Evolutionary conservation across 225 moss, liverwort and hornwort species (phyloP), one percentile per base, ranked within the genome.

Genomic region (Pleurozium schreberi): DNA sequence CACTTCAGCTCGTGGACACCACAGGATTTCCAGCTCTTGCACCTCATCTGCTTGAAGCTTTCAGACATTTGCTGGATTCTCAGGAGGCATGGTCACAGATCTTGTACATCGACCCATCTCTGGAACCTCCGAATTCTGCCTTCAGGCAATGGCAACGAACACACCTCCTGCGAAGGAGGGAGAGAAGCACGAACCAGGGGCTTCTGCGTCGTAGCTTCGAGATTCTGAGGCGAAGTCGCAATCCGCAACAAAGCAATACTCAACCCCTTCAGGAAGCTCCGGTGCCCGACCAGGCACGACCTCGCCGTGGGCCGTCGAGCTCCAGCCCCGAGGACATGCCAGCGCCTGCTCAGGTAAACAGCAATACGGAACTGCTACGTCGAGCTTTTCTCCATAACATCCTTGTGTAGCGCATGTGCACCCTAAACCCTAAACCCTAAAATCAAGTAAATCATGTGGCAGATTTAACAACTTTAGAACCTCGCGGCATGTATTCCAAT

Each of bases 131-230:
- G 34, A 23, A 28, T 36, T 64, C 49, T 4, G 83, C 42, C 22
- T 98, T 97, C 84, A 76, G 42, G 76, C 18, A 6, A 15, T 98
- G 98, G 97, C 93, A 34, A 84, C 43, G 30, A 13, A 33, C 88
- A 19, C 74, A 33, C 4, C 21, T 43, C 33, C 33, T 53, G 33
- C 84, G 8, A 58, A 84, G 49, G 50, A 92, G 80, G 52, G 68
- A 80, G 89, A n/a, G 27, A 52, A 62, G 84, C 36, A 15, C 77
- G 57, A 92, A 93, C 67, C 96, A 95, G 36, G 64, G 33, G 59
- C 88, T 98, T 61, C 62, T 95, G 84, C 93, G 84, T 81, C 88
- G 93, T 18, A 88, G 85, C 86, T 83, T 96, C 27, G 73, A 86
- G 5, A 79, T 95, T 90, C 71, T 94, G 69, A 86, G 88, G n/a